These are phyloP conservation scores for Aspergillus sp. DNA, from an alignment of 2,329 filamentous ascomycete species.

Conservation along the genomic window DNA sequence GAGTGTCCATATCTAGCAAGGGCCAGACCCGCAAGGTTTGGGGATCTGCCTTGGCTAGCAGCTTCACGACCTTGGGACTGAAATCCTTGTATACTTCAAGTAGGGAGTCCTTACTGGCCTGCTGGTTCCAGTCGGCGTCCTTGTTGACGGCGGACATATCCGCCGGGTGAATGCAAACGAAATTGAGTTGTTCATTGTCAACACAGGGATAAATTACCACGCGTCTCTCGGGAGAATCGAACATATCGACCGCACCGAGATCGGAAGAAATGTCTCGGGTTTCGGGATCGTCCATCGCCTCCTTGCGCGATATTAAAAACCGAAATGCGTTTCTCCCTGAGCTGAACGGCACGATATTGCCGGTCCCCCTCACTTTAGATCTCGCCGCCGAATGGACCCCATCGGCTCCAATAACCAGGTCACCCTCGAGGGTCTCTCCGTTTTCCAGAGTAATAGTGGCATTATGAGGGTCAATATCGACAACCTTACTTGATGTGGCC, in stretches of 20 bases:
- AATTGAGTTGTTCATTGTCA: slow-evolving; percentile 50
- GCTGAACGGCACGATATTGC: slow-evolving; percentile 39
- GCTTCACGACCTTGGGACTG: slow-evolving; percentile 38
- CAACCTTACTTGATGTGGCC: slow-evolving; percentile 44
- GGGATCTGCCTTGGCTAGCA: slow-evolving; percentile 43
- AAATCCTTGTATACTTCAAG: slow-evolving; percentile 40
- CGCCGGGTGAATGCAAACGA: slow-evolving; percentile 54
- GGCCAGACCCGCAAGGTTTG: slow-evolving; percentile 57
- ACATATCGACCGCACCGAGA: slow-evolving; percentile 45
- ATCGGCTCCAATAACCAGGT: slow-evolving; percentile 57
- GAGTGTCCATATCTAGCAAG: slow-evolving; percentile 60
- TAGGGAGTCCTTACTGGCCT: slow-evolving; percentile 24
- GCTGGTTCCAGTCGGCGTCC: slow-evolving; percentile 34
- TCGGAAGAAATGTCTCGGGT: slow-evolving; percentile 38
- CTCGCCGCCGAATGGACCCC: slow-evolving; percentile 46
- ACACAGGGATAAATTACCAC: slow-evolving; percentile 51
- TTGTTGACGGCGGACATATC: slow-evolving; percentile 37
- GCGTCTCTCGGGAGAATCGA: slow-evolving; percentile 43
- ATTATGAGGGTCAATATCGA: slow-evolving; percentile 42
- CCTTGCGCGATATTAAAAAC: slow-evolving; percentile 53
- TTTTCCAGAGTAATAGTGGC: slow-evolving; percentile 48
- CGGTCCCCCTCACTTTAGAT: slow-evolving; percentile 27
- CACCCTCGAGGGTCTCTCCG: slow-evolving; percentile 45
- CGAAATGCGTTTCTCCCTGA: slow-evolving; percentile 59
- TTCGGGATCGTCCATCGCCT: slow-evolving; percentile 40